Percentiles rank a stretch among this genome's conserved stretches.
Conservation (phyloP, 805 yeast genomes). For the Saturnispora galanensis region DNA sequence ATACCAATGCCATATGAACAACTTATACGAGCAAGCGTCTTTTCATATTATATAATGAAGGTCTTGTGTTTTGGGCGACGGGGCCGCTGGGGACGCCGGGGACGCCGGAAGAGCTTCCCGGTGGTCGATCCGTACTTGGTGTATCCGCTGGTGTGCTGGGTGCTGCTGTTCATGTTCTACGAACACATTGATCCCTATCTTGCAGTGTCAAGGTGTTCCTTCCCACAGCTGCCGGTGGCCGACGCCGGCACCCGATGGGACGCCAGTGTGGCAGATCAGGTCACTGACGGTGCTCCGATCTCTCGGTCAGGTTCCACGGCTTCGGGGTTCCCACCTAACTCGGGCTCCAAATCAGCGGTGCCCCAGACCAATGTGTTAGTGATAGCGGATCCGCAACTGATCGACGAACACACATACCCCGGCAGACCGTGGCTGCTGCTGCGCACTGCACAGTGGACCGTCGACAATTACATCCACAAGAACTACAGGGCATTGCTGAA, state of each 20-base stretch:
- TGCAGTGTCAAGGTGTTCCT: slow-evolving; percentile 10
- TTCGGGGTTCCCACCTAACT: slow-evolving; percentile 4
- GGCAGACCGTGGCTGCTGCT: slow-evolving; percentile 46
- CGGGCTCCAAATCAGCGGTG: not conserved
- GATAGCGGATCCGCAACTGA: slow-evolving; percentile 92
- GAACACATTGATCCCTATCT: slow-evolving; percentile 13
- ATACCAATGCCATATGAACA: slow-evolving; percentile 1
- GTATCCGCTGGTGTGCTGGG: slow-evolving; percentile 10
- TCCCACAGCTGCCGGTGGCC: slow-evolving; percentile 7
- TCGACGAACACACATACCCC: slow-evolving; percentile 83
- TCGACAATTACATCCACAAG: slow-evolving; percentile 72
- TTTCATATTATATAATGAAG: not conserved
- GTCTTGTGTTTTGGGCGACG: slow-evolving; percentile 1
- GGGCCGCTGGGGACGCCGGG: not conserved
- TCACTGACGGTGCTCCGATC: slow-evolving; percentile 3
- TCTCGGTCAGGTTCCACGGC: not conserved
- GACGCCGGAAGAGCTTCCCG: slow-evolving; percentile 33
- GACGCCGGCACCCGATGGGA: not conserved
- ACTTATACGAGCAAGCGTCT: not conserved
- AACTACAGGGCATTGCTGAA: slow-evolving; percentile 59
- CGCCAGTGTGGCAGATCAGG: slow-evolving; percentile 3
- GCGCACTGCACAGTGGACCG: slow-evolving; percentile 44
- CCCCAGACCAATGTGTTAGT: slow-evolving; percentile 23
- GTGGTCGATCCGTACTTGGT: not conserved
- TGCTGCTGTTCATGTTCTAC: slow-evolving; percentile 8